Evolutionary conservation across 2,329 filamentous ascomycete genomes (phyloP), one percentile per base, ranked within the genome.

Genomic region (Alternaria triticina): DNA sequence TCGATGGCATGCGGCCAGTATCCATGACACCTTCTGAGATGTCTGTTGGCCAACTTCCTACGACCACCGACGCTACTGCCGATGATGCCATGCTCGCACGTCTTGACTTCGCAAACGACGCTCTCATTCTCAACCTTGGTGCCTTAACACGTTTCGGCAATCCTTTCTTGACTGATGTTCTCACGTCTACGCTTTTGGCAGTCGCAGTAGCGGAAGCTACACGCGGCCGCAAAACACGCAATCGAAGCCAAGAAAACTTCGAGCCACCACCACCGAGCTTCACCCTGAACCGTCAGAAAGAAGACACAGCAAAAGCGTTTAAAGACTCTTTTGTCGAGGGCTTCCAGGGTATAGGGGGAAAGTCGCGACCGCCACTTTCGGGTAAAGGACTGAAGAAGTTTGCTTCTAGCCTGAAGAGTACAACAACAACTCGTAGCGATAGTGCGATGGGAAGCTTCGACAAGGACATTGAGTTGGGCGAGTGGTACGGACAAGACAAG

Each of bases 161-260:
- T 57, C 75, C 79, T 5, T 83, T 83, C 69, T 75, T 84, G 46
- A 74, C 83, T 54, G 83, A 85, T 64, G 82, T 83, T 1, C 78
- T 79, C 1, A 74, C 82, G 6, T 76, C 75, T 4, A 77, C 82
- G 0, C 70, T 85, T 11, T 70, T 85, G 28, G 80, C 82, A 15
- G 81, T 84, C 44, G 82, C 82, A 1, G 78, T 83, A 1, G 80
- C 82, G 12, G 83, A 85, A 72, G 78, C 79, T 15, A 76, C 79
- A 1, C 71, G 79, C n/a, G 70, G 74, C 8, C 68, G 73, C 27
- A 64, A 65, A 7, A 64, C 54, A 12, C 62, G 67, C 5, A 69
- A 73, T 28, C 61, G 57, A 25, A 71, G 66, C 36, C 64, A 68
- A 17, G 70, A 74, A 11, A 71, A 67, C 57, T 79, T 79, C 49